Evolutionary conservation across 169 alveolate species (phyloP).

Genomic region (Eimeria acervulina): DNA sequence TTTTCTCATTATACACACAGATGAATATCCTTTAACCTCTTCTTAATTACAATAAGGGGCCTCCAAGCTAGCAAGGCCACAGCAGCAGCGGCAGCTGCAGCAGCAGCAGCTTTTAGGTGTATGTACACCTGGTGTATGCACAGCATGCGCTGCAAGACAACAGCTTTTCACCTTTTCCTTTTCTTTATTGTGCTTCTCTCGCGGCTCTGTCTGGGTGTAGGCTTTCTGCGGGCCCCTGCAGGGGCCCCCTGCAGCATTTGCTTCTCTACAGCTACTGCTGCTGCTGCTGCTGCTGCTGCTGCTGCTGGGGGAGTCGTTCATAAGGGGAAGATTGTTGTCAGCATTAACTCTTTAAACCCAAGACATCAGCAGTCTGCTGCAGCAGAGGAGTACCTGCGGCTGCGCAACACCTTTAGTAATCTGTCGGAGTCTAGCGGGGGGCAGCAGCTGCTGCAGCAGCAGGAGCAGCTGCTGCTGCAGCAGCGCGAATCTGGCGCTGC

Average conservation of each 20-base stretch:
- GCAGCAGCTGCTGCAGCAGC: constrained; percentile 62
- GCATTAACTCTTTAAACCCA: not conserved
- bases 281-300: not conserved
- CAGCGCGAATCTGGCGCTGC: not conserved
- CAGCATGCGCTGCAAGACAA: not conserved
- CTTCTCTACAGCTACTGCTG: constrained; percentile 1
- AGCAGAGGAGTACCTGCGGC: constrained; percentile 44
- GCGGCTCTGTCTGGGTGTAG: not conserved
- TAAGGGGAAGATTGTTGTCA: not conserved
- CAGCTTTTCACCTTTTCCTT: no score
- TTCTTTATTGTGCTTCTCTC: not conserved
- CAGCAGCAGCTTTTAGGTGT: no score
- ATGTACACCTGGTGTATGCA: no score
- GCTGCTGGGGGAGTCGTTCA: not conserved
- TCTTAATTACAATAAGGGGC: not conserved
- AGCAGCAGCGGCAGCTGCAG: not conserved
- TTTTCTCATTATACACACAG: no score
- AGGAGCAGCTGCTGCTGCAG: constrained; percentile 30
- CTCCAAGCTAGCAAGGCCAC: no score
- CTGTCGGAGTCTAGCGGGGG: constrained; percentile 33
- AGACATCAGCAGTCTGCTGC: not conserved
- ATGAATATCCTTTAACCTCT: no score
- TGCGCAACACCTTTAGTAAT: not conserved
- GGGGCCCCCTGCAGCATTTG: constrained; percentile 15
- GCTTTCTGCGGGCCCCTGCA: not conserved